Conservation (phyloP, 495 filamentous ascomycete genomes). For the Aspergillus panamensis region DNA sequence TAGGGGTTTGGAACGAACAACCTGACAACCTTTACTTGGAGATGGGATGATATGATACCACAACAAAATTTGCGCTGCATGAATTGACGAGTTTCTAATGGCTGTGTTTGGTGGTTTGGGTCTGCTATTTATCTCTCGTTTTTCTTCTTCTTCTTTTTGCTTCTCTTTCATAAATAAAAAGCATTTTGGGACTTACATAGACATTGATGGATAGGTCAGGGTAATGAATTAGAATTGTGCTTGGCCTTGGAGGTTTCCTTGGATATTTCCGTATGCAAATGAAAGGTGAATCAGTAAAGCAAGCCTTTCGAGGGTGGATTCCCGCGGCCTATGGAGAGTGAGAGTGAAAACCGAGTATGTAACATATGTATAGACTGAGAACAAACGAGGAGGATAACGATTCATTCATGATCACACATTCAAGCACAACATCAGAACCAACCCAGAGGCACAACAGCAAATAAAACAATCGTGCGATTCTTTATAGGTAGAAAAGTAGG, state of each 20-base stretch:
- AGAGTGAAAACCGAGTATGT: too few relatives aligned
- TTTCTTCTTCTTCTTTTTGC: not conserved
- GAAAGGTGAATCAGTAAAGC: too few relatives aligned
- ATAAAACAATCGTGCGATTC: not conserved
- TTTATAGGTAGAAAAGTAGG: constrained; percentile 2
- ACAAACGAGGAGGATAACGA: not conserved
- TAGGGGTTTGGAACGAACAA: not conserved
- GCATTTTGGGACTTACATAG: constrained; percentile 6
- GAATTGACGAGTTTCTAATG: constrained; percentile 26
- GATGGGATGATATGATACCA: constrained; percentile 30
- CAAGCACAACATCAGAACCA: not conserved
- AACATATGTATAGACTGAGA: not conserved
- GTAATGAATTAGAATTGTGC: constrained; percentile 13
- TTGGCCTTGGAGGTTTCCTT: not conserved
- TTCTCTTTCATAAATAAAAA: not conserved
- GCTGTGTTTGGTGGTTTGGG: not conserved
- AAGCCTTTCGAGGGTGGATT: too few relatives aligned
- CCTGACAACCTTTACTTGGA: not conserved
- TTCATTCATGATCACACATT: not conserved
- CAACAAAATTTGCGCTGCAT: constrained; percentile 24
- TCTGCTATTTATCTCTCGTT: not conserved
- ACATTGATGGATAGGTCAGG: not conserved
- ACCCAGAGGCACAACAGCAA: not conserved
- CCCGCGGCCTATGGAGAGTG: too few relatives aligned
- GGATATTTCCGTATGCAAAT: too few relatives aligned